Evolutionary conservation across 306 rosid species (phyloP), one percentile per base, ranked within the genome.

Genomic region (Psophocarpus tetragonolobus): DNA sequence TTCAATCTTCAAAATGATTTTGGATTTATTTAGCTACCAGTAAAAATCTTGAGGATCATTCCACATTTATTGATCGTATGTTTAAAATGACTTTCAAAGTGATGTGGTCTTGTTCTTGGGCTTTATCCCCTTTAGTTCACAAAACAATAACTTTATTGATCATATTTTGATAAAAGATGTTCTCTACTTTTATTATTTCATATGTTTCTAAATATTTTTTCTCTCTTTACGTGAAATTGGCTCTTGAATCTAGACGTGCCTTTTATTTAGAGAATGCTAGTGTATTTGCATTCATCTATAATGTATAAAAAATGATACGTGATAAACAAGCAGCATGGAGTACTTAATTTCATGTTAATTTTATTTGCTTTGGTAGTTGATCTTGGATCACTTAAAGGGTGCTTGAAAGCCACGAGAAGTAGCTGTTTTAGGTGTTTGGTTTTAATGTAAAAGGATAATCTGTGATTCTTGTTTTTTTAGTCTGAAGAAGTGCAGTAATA

Each of bases 11-110:
- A 39, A 53, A 38, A 20, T 54, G 17, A 41, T 30, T 68, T 12
- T 54, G 11, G 48, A 50, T 27, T 29, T 67, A 17, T 30, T 32
- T 77, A 54, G 47, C 27, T 47, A 13, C 81, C 53, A 67, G 82
- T 20, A 44, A 29, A 39, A 23, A 53, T 39, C 26, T 6, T 0
- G 36, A 14, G 48, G 13, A 45, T 57, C 67, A 48, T 44, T 79
- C 44, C 54, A 33, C 9, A 64, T 68, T 32, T 58, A 21, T 11
- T 53, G 1, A 51, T 51, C 44, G 10, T 10, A 39, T 39, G 42
- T 8, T 39, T 39, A 39, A 39, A 39, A 39, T 39, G 44, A 39
- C 14, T 39, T 39, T 39, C 44, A 39, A 39, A 39, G 10, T 39
- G 13, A 10, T 39, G n/a, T n/a, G 8, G 18, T 44, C 51, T 44